Conservation (phyloP, 441 rosid species). For the Adansonia grandidieri region DNA sequence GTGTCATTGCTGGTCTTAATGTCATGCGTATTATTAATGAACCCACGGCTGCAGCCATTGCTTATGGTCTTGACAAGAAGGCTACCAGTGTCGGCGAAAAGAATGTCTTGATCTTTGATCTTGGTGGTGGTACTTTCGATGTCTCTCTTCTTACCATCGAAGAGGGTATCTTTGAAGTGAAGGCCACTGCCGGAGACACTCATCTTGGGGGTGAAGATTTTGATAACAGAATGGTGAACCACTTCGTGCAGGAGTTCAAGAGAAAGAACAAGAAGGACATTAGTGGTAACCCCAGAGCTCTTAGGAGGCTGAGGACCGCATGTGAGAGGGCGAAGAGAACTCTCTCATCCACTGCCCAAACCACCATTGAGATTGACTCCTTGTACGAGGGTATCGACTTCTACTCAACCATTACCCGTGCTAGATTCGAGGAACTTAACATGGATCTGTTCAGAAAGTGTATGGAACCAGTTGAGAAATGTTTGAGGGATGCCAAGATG, state of each 20-base stretch:
- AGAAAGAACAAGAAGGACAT: conserved; percentile 67
- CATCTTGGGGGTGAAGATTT: conserved; percentile 65
- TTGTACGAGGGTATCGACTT: conserved; percentile 60
- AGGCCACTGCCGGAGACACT: conserved; percentile 62
- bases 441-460: conserved; percentile 64
- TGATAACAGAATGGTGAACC: conserved; percentile 66
- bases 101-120: conserved; percentile 33
- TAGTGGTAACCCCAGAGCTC: conserved; percentile 57
- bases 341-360: conserved; percentile 26
- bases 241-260: conserved; percentile 66
- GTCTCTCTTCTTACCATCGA: conserved; percentile 63
- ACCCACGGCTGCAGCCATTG: conserved; percentile 66
- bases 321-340: conserved; percentile 69
- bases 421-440: conserved; percentile 33
- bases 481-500: conserved; percentile 37
- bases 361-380: conserved; percentile 55
- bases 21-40: conserved; percentile 51
- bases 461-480: conserved; percentile 69
- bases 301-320: conserved; percentile 61
- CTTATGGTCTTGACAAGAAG: conserved; percentile 65
- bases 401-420: conserved; percentile 55
- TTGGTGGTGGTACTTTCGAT: conserved; percentile 66
- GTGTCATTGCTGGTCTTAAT: too few species aligned
- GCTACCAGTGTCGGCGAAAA: conserved; percentile 61
- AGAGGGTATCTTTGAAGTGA: conserved; percentile 64